These are phyloP conservation scores for Xylona heveae DNA, from an alignment of 495 filamentous ascomycete species.

Conservation along the genomic window DNA sequence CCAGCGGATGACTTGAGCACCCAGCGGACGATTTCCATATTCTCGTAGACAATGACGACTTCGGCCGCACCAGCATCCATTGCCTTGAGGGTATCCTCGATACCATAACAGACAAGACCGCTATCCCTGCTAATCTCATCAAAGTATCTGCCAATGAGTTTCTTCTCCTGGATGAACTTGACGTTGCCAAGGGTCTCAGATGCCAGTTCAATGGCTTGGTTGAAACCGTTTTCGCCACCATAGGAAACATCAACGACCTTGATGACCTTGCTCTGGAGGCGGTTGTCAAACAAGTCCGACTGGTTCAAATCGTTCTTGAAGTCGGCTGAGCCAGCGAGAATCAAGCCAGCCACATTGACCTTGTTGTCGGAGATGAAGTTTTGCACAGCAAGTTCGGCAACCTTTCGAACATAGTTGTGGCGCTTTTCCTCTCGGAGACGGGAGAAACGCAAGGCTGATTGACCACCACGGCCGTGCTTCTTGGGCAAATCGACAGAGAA, in stretches of 20 bases:
- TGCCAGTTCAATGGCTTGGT: conserved; percentile 92
- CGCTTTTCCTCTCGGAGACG: conserved; percentile 99
- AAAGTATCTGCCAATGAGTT: conserved; percentile 94
- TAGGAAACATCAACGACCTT: conserved; percentile 98
- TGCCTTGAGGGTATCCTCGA: conserved; percentile 96
- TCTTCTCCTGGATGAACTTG: conserved; percentile 99
- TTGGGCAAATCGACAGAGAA: conserved; percentile 93
- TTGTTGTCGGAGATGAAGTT: conserved; percentile 97
- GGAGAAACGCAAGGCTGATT: conserved; percentile 95
- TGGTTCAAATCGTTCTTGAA: conserved; percentile 99
- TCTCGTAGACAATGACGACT: conserved; percentile 92
- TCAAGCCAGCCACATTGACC: conserved; percentile 85
- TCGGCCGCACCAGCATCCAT: conserved; percentile 89
- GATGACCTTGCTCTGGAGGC: conserved; percentile 85
- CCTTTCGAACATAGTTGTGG: conserved; percentile 98
- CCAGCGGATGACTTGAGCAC: conserved; percentile 58
- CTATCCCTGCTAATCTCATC: conserved; percentile 96
- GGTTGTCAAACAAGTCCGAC: conserved; percentile 89
- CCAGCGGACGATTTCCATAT: conserved; percentile 85
- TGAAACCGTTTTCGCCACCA: conserved; percentile 97
- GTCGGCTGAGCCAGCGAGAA: conserved; percentile 90
- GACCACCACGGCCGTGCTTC: conserved; percentile 99
- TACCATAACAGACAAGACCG: conserved; percentile 89
- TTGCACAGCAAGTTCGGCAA: conserved; percentile 90
- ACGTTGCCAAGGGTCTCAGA: conserved; percentile 94